Base-by-base conservation (phyloP, 306 rosid genomes). In the Cucurbita argyrosperma region DNA sequence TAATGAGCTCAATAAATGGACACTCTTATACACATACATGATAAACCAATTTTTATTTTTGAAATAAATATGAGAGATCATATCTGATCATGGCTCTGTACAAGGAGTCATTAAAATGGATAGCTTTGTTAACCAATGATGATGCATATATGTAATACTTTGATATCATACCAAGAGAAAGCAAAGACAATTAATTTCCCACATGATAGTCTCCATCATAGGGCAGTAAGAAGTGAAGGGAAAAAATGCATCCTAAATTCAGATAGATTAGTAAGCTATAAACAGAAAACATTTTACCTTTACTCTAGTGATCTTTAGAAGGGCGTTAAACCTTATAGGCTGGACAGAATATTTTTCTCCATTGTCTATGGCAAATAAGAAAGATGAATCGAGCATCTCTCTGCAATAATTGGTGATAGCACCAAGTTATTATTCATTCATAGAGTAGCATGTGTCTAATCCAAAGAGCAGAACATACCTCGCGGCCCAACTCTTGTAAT, bases 401-500 rank as follows among this genome's bases (percentile, higher is more conserved):
- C 98, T 93, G 96, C 88, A 90, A 51, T 38, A 77, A 77, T 78
- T 30, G 64, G 78, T 67, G 66, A 72, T 10, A 66, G 74, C 35
- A 23, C 43, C 21, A 47, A 38, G 60, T 72, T 74, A 77, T 70
- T n/a, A 50, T 75, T 59, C 73, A 37, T 74, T 71, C 64, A 74
- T 63, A 71, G 64, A 59, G 82, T 61, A 59, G 82, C 66, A 70
- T 66, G 40, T 50, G 59, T 72, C 83, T 46, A 73, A 62, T 81
- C 75, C 79, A 81, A 80, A 66, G 40, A 68, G 38, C 60, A 75
- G 7, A 30, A 50, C 74, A 64, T 80, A 93, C 98, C 97, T 90
- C 55, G 98, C 97, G 42, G 98, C 98, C 98, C 97, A 93, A 81
- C 98, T 90, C 89, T 93, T 90, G 88, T 86, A 89, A 74, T 89